These are phyloP conservation scores for Myochromella boudieri DNA, from an alignment of 768 basidiomycete species.

Conservation along the genomic window DNA sequence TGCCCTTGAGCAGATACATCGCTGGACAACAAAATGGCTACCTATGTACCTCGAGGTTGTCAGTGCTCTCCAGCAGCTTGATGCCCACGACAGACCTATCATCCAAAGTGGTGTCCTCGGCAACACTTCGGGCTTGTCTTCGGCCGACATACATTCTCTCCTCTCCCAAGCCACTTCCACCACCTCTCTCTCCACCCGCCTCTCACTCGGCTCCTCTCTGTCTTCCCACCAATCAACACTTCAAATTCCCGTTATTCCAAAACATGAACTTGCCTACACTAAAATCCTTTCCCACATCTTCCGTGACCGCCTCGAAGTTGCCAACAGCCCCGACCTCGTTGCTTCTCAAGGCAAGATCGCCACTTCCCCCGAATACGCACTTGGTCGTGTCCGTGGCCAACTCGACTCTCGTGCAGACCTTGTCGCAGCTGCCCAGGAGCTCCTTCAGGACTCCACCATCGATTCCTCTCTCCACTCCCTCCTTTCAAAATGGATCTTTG, in stretches of 20 bases:
- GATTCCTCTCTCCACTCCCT: conserved; percentile 63
- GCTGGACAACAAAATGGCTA: conserved; percentile 83
- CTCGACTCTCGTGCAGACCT: conserved; percentile 75
- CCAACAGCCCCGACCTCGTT: conserved; percentile 80
- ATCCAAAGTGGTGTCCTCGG: conserved; percentile 69
- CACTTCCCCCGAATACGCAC: conserved; percentile 92
- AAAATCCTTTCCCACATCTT: conserved; percentile 85
- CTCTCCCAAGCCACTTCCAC: conserved; percentile 40
- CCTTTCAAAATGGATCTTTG: conserved; percentile 77
- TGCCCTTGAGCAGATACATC: conserved; percentile 78
- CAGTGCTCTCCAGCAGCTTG: conserved; percentile 63
- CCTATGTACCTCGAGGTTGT: conserved; percentile 84
- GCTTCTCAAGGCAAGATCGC: conserved; percentile 69
- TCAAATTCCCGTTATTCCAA: conserved; percentile 66
- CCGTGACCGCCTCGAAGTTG: conserved; percentile 72
- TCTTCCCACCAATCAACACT: conserved; percentile 18
- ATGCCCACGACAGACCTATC: conserved; percentile 44
- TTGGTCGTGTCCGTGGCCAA: conserved; percentile 87
- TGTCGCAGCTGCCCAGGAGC: conserved; percentile 57
- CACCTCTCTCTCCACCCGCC: conserved; percentile 35
- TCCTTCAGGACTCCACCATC: conserved; percentile 54
- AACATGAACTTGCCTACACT: conserved; percentile 90
- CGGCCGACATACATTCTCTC: conserved; percentile 50
- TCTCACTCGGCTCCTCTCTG: conserved; percentile 47
- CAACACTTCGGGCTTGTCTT: conserved; percentile 35